Percentiles rank a stretch among this genome's conserved stretches.
Evolutionary conservation across 441 rosid species (phyloP).

Genomic region (Brassica balearica): DNA sequence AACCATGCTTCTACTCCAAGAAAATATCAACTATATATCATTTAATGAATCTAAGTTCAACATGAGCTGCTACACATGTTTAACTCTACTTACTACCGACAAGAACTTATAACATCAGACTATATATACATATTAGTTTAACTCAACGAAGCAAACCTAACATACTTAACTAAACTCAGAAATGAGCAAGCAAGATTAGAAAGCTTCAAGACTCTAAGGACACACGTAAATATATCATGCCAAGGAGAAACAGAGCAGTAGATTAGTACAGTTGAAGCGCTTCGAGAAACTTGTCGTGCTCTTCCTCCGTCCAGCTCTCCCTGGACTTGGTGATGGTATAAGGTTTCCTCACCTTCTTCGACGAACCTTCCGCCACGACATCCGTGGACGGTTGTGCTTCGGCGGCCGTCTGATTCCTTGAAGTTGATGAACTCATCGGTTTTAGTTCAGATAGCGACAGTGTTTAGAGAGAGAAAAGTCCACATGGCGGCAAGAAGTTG

Average conservation of each 20-base stretch:
- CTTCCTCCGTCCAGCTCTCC: slow-evolving; percentile 76
- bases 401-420: slow-evolving; percentile 43
- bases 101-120: not conserved
- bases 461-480: slow-evolving; percentile 10
- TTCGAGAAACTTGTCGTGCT: slow-evolving; percentile 70
- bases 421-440: slow-evolving; percentile 49
- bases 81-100: not conserved
- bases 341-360: slow-evolving; percentile 66
- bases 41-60: too few species aligned
- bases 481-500: slow-evolving; percentile 39
- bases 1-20: not conserved
- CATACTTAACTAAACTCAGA: not conserved
- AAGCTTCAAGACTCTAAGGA: not conserved
- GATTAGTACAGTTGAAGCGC: slow-evolving; percentile 57
- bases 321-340: slow-evolving; percentile 74
- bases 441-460: slow-evolving; percentile 25
- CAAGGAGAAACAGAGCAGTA: not conserved
- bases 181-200: not conserved
- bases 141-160: slow-evolving; percentile 1
- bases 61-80: not conserved
- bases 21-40: too few species aligned
- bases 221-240: not conserved
- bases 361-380: slow-evolving; percentile 35
- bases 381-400: slow-evolving; percentile 45
- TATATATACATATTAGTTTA: not conserved